A percentile compares a stretch with the other conserved stretches of the same genome.
Conservation (phyloP, 2,329 filamentous ascomycete species). For the Pseudocercospora fijiensis region DNA sequence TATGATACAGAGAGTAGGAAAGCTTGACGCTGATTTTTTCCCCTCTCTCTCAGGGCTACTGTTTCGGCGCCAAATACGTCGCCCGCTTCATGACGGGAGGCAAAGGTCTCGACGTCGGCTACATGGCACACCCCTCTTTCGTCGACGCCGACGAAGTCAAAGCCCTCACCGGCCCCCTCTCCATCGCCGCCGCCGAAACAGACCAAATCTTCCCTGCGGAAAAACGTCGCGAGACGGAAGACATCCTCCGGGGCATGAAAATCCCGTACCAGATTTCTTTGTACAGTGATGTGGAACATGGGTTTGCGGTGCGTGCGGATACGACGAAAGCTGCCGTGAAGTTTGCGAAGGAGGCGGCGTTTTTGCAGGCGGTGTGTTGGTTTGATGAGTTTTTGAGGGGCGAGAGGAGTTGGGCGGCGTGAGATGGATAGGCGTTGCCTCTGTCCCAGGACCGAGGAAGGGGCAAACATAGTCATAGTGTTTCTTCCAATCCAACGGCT, state of each 20-base stretch:
- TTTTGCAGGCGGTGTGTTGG: constrained; percentile 74
- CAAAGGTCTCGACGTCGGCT: constrained; percentile 66
- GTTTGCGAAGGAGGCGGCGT: constrained; percentile 79
- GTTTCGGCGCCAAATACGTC: constrained; percentile 56
- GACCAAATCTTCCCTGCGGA: constrained; percentile 60
- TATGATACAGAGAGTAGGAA: constrained; percentile 29
- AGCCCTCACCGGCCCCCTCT: constrained; percentile 57
- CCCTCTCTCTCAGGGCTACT: constrained; percentile 39
- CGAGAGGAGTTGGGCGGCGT: constrained; percentile 23
- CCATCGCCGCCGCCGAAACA: constrained; percentile 63
- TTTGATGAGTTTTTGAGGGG: constrained; percentile 63
- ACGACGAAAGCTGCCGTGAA: constrained; percentile 55
- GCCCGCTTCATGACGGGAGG: constrained; percentile 60
- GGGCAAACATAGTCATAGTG: not conserved
- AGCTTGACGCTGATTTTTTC: not conserved
- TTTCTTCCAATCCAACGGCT: not conserved
- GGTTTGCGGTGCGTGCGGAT: constrained; percentile 72
- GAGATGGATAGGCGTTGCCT: constrained; percentile 6
- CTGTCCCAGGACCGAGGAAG: not conserved
- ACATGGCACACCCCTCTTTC: constrained; percentile 74
- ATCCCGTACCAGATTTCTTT: constrained; percentile 74
- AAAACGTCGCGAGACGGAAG: constrained; percentile 59
- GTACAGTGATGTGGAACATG: constrained; percentile 69
- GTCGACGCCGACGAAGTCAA: constrained; percentile 62
- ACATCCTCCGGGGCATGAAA: constrained; percentile 54